Conservation (phyloP, 768 basidiomycete genomes). For the Pulveroboletus sp. region DNA sequence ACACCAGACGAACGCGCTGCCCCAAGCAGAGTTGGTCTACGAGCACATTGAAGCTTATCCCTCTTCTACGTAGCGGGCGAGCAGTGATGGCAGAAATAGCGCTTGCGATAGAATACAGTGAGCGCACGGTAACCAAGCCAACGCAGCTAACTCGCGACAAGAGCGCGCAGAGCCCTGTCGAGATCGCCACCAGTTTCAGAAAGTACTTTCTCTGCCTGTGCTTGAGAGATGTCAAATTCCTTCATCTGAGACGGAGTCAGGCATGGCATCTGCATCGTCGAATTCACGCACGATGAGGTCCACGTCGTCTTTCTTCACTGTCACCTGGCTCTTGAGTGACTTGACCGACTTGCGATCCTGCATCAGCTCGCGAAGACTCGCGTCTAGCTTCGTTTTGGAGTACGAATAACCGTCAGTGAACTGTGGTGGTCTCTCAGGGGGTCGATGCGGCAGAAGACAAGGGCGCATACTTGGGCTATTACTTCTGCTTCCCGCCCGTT, state of each 20-base stretch:
- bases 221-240: slow-evolving; percentile 27
- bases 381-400: slow-evolving; percentile 30
- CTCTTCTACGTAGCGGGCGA: neutral
- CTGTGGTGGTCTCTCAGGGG: slow-evolving; percentile 41
- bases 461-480: slow-evolving; percentile 21
- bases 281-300: slow-evolving; percentile 23
- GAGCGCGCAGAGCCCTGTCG: slow-evolving; percentile 22
- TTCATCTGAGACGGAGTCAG: slow-evolving; percentile 20
- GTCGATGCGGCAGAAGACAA: neutral
- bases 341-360: slow-evolving; percentile 50
- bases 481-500: slow-evolving; percentile 29
- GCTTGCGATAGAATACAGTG: slow-evolving; percentile 1
- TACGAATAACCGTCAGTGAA: slow-evolving; percentile 51
- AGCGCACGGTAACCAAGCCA: neutral
- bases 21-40: too few species aligned
- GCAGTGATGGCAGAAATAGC: neutral
- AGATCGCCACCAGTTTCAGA: slow-evolving; percentile 29
- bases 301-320: slow-evolving; percentile 27
- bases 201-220: slow-evolving; percentile 29
- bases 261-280: neutral
- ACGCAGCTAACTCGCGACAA: slow-evolving; percentile 21
- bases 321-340: slow-evolving; percentile 28
- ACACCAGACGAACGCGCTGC: too few species aligned
- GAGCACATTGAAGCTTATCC: too few species aligned
- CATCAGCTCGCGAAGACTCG: slow-evolving; percentile 47